Percentiles rank a stretch among this genome's conserved stretches.
phyloP scores from a whole-genome alignment of 2,329 filamentous ascomycete genomes.

The Aspergillus alliaceus region DNA sequence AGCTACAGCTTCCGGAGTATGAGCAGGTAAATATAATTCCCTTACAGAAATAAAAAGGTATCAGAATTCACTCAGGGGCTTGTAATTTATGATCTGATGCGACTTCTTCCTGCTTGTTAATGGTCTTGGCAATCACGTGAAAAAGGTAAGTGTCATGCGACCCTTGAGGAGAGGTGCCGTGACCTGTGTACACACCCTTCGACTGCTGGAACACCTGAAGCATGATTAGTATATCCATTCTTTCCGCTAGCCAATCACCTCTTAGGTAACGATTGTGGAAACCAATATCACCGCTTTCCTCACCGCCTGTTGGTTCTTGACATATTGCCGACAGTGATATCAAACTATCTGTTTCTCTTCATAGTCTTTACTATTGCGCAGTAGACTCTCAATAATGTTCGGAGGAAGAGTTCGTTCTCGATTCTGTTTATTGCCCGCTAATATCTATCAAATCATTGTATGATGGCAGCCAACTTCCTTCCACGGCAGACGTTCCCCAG shows the following conservation, averaged over 20 bases:
- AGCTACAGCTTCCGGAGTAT: no score
- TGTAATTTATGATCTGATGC: no score
- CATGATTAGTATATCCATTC: background rate
- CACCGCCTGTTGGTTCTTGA: slow-evolving; percentile 5
- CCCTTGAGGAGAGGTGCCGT: no score
- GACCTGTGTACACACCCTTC: no score
- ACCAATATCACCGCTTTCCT: slow-evolving; percentile 2
- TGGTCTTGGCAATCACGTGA: no score
- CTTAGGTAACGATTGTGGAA: no score
- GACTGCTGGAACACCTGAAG: background rate
- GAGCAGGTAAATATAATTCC: no score
- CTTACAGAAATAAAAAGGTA: no score
- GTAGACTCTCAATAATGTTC: background rate
- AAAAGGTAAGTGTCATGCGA: no score
- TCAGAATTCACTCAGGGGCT: no score
- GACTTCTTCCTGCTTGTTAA: no score
- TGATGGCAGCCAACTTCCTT: slow-evolving; percentile 56
- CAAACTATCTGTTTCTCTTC: background rate
- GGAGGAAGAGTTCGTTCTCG: background rate
- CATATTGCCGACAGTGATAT: background rate
- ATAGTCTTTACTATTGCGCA: background rate
- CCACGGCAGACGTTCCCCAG: slow-evolving; percentile 73
- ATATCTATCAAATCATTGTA: background rate
- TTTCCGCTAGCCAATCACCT: background rate
- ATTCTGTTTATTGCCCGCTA: background rate